phyloP scores from a whole-genome alignment of 129 eudicot genomes.

The Escallonia herrerae region DNA sequence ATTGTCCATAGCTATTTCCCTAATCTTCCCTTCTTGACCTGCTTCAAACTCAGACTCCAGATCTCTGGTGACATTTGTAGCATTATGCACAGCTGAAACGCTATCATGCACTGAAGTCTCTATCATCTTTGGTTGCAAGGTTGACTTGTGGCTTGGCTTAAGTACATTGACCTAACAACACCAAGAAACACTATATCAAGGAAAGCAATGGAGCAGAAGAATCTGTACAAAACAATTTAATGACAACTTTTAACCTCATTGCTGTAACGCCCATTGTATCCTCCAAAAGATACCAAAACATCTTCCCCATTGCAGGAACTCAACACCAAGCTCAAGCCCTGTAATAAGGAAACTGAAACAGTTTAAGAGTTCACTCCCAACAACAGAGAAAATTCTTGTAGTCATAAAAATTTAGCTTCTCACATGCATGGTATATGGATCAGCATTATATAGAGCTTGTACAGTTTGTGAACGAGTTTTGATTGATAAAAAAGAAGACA shows the following conservation, averaged over 20 bases:
- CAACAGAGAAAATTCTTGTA: not conserved
- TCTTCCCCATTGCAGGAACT: slow-evolving; percentile 87
- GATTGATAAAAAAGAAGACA: too few relatives aligned
- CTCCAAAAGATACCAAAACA: slow-evolving; percentile 89
- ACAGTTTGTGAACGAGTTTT: too few relatives aligned
- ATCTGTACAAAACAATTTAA: slow-evolving; percentile 7
- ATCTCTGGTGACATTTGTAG: slow-evolving; percentile 79
- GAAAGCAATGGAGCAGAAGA: slow-evolving; percentile 6
- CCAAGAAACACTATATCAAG: slow-evolving; percentile 12
- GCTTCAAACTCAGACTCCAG: slow-evolving; percentile 68
- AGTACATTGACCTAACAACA: slow-evolving; percentile 67
- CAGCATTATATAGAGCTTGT: too few relatives aligned
- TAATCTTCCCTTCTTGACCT: slow-evolving; percentile 78
- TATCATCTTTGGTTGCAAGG: slow-evolving; percentile 62
- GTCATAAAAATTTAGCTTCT: not conserved
- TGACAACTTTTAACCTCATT: slow-evolving; percentile 58
- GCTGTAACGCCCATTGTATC: slow-evolving; percentile 94
- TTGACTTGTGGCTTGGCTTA: slow-evolving; percentile 94
- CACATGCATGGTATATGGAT: too few relatives aligned
- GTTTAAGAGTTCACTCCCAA: not conserved
- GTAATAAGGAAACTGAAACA: slow-evolving; percentile 10
- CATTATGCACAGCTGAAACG: slow-evolving; percentile 78
- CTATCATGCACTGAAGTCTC: slow-evolving; percentile 76
- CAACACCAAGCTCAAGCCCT: slow-evolving; percentile 95
- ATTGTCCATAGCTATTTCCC: slow-evolving; percentile 79